phyloP scores from a whole-genome alignment of 176 grass and related monocot species.

The Phoenix dactylifera region DNA sequence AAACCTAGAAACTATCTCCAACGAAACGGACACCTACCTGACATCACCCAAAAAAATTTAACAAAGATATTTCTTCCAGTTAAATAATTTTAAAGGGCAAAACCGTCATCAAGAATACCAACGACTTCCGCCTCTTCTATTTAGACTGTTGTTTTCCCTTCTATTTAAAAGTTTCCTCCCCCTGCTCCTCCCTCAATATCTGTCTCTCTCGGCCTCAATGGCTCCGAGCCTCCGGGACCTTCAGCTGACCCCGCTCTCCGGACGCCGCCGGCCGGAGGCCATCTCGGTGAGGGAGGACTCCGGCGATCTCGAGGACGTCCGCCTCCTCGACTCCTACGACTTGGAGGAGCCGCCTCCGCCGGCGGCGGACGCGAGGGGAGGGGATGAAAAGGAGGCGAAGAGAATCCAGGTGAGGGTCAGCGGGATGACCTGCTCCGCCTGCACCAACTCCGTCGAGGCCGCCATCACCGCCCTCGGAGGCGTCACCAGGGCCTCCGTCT shows the following conservation, averaged over 20 bases:
- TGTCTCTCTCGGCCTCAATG: constrained; percentile 11
- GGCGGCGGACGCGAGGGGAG: neutral
- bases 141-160: no score
- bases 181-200: no score
- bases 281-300: constrained; percentile 5
- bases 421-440: constrained; percentile 96
- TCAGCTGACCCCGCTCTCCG: constrained; percentile 51
- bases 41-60: no score
- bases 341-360: constrained; percentile 27
- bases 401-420: constrained; percentile 60
- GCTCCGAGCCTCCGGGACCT: constrained; percentile 39
- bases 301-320: constrained; percentile 75
- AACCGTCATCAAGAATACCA: no score
- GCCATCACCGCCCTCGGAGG: constrained; percentile 40
- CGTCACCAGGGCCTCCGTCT: constrained; percentile 50
- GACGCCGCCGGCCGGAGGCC: neutral
- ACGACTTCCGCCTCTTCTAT: no score
- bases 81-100: no score
- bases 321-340: constrained; percentile 60
- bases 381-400: constrained; percentile 18
- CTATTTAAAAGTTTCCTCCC: no score
- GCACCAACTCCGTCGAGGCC: constrained; percentile 76
- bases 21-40: no score
- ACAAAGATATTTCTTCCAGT: no score
- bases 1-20: no score